Conservation (phyloP, 352 stramenopile species). For the Globisporangium polare region DNA sequence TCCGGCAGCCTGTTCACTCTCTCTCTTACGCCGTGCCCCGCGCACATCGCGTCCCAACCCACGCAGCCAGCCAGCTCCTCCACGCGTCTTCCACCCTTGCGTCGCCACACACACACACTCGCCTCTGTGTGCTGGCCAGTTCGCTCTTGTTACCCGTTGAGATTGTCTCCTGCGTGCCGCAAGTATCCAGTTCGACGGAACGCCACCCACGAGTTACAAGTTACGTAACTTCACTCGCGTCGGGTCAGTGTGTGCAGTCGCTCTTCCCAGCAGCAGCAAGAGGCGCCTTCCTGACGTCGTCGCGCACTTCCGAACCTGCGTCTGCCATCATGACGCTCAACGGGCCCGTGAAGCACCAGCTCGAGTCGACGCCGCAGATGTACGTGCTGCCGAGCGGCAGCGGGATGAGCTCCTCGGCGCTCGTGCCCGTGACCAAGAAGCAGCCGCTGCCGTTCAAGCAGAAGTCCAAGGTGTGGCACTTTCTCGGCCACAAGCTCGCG, state of each 20-base stretch:
- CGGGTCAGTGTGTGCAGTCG: neutral
- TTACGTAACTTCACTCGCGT: neutral
- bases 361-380: slow-evolving; percentile 35
- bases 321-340: slow-evolving; percentile 34
- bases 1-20: neutral
- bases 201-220: neutral
- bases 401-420: slow-evolving; percentile 23
- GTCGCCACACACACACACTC: neutral
- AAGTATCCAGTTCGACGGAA: neutral
- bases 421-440: slow-evolving; percentile 52
- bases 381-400: slow-evolving; percentile 25
- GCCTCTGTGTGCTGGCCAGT: too few species aligned
- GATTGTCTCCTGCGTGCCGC: too few species aligned
- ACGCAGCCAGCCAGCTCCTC: slow-evolving; percentile 2
- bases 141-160: neutral
- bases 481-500: slow-evolving; percentile 70
- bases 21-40: slow-evolving; percentile 4
- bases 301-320: neutral
- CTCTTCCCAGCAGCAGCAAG: neutral
- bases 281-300: neutral
- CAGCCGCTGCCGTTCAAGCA: slow-evolving; percentile 25
- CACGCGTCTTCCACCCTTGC: neutral
- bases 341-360: slow-evolving; percentile 37
- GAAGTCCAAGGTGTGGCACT: slow-evolving; percentile 61
- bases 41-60: slow-evolving; percentile 1